Evolutionary conservation across 495 filamentous ascomycete genomes (phyloP).

Genomic region (Penicillium simplicissimum): DNA sequence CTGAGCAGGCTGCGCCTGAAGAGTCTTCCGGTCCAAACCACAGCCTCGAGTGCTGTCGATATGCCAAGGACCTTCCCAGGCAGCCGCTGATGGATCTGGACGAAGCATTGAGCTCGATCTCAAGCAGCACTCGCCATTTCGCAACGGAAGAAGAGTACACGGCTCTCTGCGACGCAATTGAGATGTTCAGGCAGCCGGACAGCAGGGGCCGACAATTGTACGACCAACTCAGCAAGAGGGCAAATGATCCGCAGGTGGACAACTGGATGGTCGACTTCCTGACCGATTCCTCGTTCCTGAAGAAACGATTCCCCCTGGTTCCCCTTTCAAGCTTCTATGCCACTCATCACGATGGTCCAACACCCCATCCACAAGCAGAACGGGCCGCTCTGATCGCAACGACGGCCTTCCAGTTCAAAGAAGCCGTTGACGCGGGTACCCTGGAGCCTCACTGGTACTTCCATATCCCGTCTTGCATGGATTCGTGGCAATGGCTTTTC

Average conservation of each 20-base stretch:
- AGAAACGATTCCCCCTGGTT: background rate
- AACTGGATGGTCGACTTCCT: conserved; percentile 6
- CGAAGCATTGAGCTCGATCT: background rate
- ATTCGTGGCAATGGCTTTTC: conserved; percentile 5
- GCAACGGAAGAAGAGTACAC: background rate
- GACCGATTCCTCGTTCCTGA: background rate
- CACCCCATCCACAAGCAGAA: background rate
- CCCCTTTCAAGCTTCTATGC: background rate
- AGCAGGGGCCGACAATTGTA: background rate
- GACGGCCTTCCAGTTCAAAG: conserved; percentile 1
- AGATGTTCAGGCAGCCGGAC: background rate
- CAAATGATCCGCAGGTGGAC: background rate
- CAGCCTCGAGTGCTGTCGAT: conserved; percentile 1
- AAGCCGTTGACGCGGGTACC: background rate
- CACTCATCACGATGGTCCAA: background rate
- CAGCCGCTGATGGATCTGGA: conserved; percentile 2
- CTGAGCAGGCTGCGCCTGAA: background rate
- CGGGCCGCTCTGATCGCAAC: conserved; percentile 2
- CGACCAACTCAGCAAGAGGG: background rate
- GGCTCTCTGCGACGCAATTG: background rate
- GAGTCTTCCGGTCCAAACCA: background rate
- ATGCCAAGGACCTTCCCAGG: conserved; percentile 3
- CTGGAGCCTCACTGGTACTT: conserved; percentile 1
- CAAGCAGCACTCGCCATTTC: background rate
- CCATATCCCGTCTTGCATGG: conserved; percentile 5